Percentiles rank a stretch among this genome's conserved stretches.
Conservation (phyloP, 2,329 filamentous ascomycete species). For the Sordariomycetes sp. region DNA sequence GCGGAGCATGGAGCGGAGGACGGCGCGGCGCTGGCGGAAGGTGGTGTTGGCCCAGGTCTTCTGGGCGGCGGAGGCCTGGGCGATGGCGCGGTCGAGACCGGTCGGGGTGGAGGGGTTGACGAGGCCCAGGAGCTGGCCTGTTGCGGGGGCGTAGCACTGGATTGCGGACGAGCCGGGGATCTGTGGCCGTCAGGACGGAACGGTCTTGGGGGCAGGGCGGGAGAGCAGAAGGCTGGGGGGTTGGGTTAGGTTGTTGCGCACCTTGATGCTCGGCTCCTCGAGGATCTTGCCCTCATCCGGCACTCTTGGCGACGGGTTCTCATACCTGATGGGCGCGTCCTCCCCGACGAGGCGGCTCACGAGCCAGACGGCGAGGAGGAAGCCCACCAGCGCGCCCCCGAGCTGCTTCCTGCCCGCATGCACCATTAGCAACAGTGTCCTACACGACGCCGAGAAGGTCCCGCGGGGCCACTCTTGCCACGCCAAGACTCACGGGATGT, state of each 20-base stretch:
- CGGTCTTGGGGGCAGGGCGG: slow-evolving; percentile 6
- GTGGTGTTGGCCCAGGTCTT: slow-evolving; percentile 62
- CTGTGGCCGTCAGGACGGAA: slow-evolving; percentile 15
- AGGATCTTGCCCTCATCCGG: slow-evolving; percentile 44
- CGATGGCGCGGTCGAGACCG: slow-evolving; percentile 68
- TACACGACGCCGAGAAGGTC: too few species aligned
- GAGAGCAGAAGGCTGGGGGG: background rate
- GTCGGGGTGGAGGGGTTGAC: slow-evolving; percentile 65
- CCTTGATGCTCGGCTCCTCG: slow-evolving; percentile 47
- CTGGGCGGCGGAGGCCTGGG: slow-evolving; percentile 63
- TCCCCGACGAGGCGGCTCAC: slow-evolving; percentile 12
- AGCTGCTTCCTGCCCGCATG: background rate
- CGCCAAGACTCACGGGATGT: background rate
- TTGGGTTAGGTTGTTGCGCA: too few species aligned
- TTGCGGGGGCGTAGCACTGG: slow-evolving; percentile 82
- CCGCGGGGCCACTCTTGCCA: background rate
- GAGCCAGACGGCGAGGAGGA: background rate
- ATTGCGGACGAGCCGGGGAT: slow-evolving; percentile 52
- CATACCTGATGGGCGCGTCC: slow-evolving; percentile 39
- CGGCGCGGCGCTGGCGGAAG: slow-evolving; percentile 63
- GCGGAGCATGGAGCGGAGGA: slow-evolving; percentile 69
- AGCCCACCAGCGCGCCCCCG: background rate
- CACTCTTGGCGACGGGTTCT: slow-evolving; percentile 46
- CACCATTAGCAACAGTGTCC: background rate
- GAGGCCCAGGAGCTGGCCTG: slow-evolving; percentile 67